Conservation (phyloP, 2,329 filamentous ascomycete species). For the Nemania sp. region DNA sequence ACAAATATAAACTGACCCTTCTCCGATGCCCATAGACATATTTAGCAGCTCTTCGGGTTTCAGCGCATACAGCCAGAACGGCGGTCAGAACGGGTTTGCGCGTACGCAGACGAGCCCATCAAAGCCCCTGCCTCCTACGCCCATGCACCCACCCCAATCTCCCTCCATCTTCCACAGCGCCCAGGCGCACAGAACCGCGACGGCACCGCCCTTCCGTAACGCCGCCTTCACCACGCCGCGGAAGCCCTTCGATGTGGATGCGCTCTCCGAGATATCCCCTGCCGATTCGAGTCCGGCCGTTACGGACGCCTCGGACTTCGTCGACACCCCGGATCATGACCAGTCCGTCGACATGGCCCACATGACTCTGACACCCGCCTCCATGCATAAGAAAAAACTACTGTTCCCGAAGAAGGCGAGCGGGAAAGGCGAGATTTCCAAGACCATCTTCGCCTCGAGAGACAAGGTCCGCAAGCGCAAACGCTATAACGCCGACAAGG, state of each 20-base stretch:
- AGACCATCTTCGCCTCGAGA: constrained; percentile 42
- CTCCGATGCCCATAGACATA: constrained; percentile 30
- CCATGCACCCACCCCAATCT: constrained; percentile 34
- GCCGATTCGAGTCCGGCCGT: constrained; percentile 64
- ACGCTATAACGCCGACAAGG: constrained; percentile 55
- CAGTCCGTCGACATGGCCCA: constrained; percentile 47
- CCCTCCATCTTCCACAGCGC: constrained; percentile 53
- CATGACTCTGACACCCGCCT: constrained; percentile 56
- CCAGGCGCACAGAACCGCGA: constrained; percentile 46
- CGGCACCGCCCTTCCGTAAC: constrained; percentile 62
- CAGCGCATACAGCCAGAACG: constrained; percentile 40
- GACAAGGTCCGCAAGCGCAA: constrained; percentile 60
- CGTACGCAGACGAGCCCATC: constrained; percentile 43
- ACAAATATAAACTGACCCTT: constrained; percentile 30
- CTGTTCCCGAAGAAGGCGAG: constrained; percentile 49
- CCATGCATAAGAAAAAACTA: constrained; percentile 50
- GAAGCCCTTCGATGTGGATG: constrained; percentile 57
- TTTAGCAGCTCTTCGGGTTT: constrained; percentile 46
- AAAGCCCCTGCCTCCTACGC: constrained; percentile 44
- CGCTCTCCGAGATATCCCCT: constrained; percentile 60
- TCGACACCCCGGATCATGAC: constrained; percentile 56
- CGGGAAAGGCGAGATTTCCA: constrained; percentile 68
- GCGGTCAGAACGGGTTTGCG: constrained; percentile 33
- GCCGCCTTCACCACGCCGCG: constrained; percentile 68
- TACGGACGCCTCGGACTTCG: constrained; percentile 61